A percentile compares a stretch with the other conserved stretches of the same genome.
These are phyloP conservation scores for Athelia sp. DNA, from an alignment of 1,284 basidiomycete species.

Conservation along the genomic window DNA sequence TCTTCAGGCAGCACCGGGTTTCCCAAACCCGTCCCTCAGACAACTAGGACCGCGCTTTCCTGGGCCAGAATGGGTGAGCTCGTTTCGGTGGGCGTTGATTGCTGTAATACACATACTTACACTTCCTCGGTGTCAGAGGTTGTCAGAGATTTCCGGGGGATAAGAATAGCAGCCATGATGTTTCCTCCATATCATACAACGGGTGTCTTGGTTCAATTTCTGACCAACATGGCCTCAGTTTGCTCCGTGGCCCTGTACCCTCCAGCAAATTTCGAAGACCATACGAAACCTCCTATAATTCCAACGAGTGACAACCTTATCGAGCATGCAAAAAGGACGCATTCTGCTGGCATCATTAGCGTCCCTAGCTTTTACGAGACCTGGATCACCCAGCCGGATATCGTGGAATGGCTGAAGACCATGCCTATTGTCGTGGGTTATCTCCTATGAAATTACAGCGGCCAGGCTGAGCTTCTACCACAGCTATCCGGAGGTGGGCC, in stretches of 20 bases:
- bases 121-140: constrained; percentile 14
- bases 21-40: constrained; percentile 18
- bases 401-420: constrained; percentile 22
- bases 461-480: constrained; percentile 29
- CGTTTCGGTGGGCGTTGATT: too few relatives aligned
- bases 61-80: constrained; percentile 1
- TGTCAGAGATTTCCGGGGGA: constrained; percentile 10
- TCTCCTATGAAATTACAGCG: too few relatives aligned
- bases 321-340: constrained; percentile 22
- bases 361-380: constrained; percentile 32
- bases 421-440: constrained; percentile 25
- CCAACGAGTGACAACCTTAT: constrained; percentile 28
- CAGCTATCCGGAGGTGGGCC: constrained; percentile 25
- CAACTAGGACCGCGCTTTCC: constrained; percentile 10
- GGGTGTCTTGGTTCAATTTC: constrained; percentile 17
- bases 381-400: constrained; percentile 23
- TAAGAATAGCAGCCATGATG: constrained; percentile 23
- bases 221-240: constrained; percentile 16
- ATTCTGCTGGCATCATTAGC: constrained; percentile 21
- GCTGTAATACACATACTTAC: too few relatives aligned
- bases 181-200: constrained; percentile 24
- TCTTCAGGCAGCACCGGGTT: constrained; percentile 23
- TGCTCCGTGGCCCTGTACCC: constrained; percentile 18
- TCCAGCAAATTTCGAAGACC: neutral
- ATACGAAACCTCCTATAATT: constrained; percentile 12